phyloP scores from a whole-genome alignment of 2,329 filamentous ascomycete species.

The Apiospora saccharicola region DNA sequence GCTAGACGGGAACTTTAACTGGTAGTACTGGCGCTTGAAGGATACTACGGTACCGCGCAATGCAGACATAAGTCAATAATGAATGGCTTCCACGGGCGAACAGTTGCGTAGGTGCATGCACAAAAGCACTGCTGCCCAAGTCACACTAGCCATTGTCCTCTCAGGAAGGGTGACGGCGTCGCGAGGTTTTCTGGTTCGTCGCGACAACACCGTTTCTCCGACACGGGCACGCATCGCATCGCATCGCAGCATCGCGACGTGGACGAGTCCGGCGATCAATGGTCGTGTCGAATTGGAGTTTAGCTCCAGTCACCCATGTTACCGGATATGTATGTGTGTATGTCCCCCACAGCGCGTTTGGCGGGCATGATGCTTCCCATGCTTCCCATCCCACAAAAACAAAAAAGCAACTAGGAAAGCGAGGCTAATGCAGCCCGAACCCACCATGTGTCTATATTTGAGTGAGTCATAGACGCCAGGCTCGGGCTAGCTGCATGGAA shows the following conservation, averaged over 20 bases:
- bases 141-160: slow-evolving; percentile 11
- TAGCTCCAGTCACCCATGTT: slow-evolving; percentile 12
- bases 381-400: background rate
- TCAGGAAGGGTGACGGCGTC: background rate
- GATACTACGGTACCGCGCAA: slow-evolving; percentile 6
- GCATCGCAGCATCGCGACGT: slow-evolving; percentile 13
- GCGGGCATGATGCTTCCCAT: background rate
- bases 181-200: slow-evolving; percentile 17
- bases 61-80: background rate
- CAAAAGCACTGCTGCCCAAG: slow-evolving; percentile 20
- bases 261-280: background rate
- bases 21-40: slow-evolving; percentile 12
- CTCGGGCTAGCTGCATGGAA: slow-evolving; percentile 19
- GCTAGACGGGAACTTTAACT: background rate
- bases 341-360: slow-evolving; percentile 16
- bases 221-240: slow-evolving; percentile 14
- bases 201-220: slow-evolving; percentile 12
- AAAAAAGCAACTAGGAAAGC: background rate
- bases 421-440: slow-evolving; percentile 36
- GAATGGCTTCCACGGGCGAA: background rate
- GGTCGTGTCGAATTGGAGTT: slow-evolving; percentile 12
- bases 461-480: slow-evolving; percentile 40
- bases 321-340: background rate
- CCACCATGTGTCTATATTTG: slow-evolving; percentile 36
- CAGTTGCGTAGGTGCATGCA: slow-evolving; percentile 1